A percentile compares a stretch with the other conserved stretches of the same genome.
These are phyloP conservation scores for Xylariaceae sp. DNA, from an alignment of 2,329 filamentous ascomycete genomes.

Conservation along the genomic window DNA sequence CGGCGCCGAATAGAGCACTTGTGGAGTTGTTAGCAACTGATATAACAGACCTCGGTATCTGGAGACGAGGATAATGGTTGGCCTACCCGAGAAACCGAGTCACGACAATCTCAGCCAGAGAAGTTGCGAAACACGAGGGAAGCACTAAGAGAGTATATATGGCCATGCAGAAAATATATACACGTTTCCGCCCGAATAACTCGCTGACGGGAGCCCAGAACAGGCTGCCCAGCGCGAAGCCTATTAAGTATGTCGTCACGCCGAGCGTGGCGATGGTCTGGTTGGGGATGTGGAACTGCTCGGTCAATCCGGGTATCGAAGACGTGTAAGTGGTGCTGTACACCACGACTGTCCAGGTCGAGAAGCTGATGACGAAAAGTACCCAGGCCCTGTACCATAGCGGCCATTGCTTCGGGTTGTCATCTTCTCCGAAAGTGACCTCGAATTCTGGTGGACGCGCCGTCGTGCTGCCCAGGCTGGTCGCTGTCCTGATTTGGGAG, in stretches of 20 bases:
- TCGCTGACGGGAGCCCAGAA: slow-evolving; percentile 71
- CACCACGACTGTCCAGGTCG: slow-evolving; percentile 54
- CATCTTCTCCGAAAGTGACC: slow-evolving; percentile 64
- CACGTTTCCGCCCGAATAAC: slow-evolving; percentile 62
- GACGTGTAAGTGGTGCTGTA: slow-evolving; percentile 78
- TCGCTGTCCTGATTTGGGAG: slow-evolving; percentile 40
- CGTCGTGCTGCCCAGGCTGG: slow-evolving; percentile 41
- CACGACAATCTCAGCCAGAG: slow-evolving; percentile 64
- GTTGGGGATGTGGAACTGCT: slow-evolving; percentile 57
- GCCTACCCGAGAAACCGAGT: slow-evolving; percentile 67
- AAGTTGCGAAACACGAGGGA: slow-evolving; percentile 66
- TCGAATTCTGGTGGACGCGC: slow-evolving; percentile 60
- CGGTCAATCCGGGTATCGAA: slow-evolving; percentile 63
- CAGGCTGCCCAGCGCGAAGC: slow-evolving; percentile 67
- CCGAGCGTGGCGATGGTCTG: slow-evolving; percentile 66
- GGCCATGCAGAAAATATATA: slow-evolving; percentile 63
- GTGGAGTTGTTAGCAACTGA: slow-evolving; percentile 25
- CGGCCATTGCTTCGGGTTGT: slow-evolving; percentile 68
- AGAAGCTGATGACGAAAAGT: slow-evolving; percentile 44
- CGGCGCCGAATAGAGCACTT: slow-evolving; percentile 65
- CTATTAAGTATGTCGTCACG: slow-evolving; percentile 73
- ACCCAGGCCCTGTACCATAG: slow-evolving; percentile 44
- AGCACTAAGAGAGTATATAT: slow-evolving; percentile 66
- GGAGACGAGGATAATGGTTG: neutral
- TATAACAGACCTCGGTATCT: neutral